Conservation (phyloP, 345 rosid genomes). For the Erysimum cheiranthoides region DNA sequence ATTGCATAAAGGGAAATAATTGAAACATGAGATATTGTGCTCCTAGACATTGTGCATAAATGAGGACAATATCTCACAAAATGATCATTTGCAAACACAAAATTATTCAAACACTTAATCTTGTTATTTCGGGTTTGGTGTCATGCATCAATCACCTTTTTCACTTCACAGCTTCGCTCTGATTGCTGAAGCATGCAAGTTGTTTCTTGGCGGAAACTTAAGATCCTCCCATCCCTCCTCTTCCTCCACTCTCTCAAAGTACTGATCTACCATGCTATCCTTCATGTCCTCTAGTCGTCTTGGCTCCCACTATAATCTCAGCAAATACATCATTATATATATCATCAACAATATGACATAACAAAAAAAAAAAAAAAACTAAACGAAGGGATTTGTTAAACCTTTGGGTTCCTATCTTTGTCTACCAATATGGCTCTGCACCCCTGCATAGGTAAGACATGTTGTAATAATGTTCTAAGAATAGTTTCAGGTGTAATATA, state of each 20-base stretch:
- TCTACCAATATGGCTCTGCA: conserved; percentile 83
- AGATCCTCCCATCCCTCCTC: conserved; percentile 59
- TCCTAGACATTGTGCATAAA: too few species aligned
- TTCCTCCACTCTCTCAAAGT: conserved; percentile 60
- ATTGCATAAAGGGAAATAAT: too few species aligned
- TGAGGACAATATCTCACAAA: too few species aligned
- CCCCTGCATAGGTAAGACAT: conserved; percentile 57
- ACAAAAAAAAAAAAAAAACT: background rate
- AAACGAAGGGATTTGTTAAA: conserved; percentile 23
- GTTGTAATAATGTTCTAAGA: background rate
- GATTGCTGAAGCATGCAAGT: conserved; percentile 51
- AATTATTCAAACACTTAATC: too few species aligned
- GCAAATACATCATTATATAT: background rate
- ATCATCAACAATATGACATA: background rate
- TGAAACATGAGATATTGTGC: too few species aligned
- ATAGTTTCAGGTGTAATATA: background rate
- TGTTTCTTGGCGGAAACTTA: conserved; percentile 55
- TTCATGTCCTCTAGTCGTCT: conserved; percentile 56
- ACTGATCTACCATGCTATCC: conserved; percentile 60
- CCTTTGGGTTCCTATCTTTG: conserved; percentile 88
- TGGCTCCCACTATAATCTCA: conserved; percentile 73
- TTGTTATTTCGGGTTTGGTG: too few species aligned
- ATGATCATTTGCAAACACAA: too few species aligned
- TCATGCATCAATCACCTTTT: background rate
- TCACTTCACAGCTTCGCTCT: conserved; percentile 62